Percentiles rank a stretch among this genome's conserved stretches.
Evolutionary conservation across 768 basidiomycete genomes (phyloP).

Genomic region (Imleria badia): DNA sequence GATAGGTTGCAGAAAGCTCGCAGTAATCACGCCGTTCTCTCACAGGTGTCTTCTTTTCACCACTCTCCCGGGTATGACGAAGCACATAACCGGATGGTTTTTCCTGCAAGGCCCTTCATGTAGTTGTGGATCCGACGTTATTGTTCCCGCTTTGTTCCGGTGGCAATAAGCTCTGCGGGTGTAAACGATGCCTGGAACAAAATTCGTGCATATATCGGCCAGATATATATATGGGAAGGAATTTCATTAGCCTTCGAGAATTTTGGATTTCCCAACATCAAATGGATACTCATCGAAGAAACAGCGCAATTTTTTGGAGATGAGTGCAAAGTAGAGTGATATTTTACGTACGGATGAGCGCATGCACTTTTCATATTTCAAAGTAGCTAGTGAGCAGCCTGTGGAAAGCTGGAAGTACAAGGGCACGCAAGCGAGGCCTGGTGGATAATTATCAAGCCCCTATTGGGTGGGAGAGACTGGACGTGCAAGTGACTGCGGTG

Average conservation of each 20-base stretch:
- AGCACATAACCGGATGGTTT: neutral
- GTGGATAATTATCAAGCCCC: neutral
- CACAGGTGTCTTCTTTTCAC: neutral
- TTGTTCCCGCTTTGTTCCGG: constrained; percentile 12
- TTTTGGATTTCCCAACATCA: too few species aligned
- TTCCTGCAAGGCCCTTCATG: neutral
- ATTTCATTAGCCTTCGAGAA: too few species aligned
- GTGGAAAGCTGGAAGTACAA: too few species aligned
- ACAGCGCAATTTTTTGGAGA: neutral
- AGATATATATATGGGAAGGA: too few species aligned
- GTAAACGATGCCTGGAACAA: constrained; percentile 3
- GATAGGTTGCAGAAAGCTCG: neutral
- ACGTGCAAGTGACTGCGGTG: neutral
- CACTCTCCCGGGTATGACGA: neutral
- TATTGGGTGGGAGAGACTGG: neutral
- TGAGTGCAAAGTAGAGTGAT: neutral
- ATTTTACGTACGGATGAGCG: constrained; percentile 10
- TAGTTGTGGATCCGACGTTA: neutral
- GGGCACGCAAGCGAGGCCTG: too few species aligned
- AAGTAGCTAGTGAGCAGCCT: neutral
- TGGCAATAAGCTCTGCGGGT: constrained; percentile 18
- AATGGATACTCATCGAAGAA: neutral
- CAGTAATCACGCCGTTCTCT: constrained; percentile 1
- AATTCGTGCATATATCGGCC: neutral
- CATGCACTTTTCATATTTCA: neutral